Conservation (phyloP, 345 rosid species). For the Microcos paniculata region DNA sequence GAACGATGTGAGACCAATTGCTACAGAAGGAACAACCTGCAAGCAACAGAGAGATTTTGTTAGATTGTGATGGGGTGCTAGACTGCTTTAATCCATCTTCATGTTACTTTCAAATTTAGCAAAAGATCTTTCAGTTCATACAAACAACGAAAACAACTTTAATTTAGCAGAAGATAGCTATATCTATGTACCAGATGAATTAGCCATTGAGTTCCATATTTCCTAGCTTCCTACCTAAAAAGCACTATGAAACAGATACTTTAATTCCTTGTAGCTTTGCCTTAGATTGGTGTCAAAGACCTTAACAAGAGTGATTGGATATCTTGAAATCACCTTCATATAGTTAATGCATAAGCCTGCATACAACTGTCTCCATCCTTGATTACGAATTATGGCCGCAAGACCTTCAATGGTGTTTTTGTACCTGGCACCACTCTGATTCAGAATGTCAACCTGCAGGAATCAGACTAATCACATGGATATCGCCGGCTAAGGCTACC, state of each 20-base stretch:
- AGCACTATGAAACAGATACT: no score
- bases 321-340: constrained; percentile 57
- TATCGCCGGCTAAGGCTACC: not conserved
- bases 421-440: constrained; percentile 52
- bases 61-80: not conserved
- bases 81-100: not conserved
- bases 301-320: not conserved
- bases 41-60: not conserved
- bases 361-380: constrained; percentile 93
- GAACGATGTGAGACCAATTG: constrained; percentile 7
- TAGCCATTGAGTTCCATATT: not conserved
- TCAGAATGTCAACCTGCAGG: constrained; percentile 69
- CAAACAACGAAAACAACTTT: not conserved
- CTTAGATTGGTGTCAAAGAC: not conserved
- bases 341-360: constrained; percentile 92
- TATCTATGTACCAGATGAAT: no score
- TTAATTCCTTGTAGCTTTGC: not conserved
- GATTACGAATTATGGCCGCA: constrained; percentile 51
- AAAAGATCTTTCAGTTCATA: not conserved
- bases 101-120: not conserved
- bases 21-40: constrained; percentile 14
- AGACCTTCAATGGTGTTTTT: constrained; percentile 69
- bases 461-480: not conserved
- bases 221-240: no score
- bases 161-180: not conserved